These are phyloP conservation scores for Wallacemonas sp. DNA, from an alignment of 208 protist species.

Conservation along the genomic window DNA sequence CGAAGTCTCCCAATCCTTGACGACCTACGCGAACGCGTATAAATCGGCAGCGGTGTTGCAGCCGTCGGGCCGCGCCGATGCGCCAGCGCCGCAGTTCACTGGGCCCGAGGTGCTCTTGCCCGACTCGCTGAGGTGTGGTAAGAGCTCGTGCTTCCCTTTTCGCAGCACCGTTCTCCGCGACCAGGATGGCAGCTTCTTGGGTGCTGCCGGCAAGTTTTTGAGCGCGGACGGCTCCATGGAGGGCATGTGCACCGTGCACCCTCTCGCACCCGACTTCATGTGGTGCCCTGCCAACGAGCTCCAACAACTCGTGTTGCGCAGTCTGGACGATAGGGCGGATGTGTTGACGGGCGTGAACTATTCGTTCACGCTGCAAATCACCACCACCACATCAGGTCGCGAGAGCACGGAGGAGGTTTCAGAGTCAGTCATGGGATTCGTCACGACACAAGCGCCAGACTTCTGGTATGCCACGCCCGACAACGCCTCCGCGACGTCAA, in stretches of 20 bases:
- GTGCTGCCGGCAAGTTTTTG: not conserved
- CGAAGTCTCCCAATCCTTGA: not conserved
- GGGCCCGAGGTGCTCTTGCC: not conserved
- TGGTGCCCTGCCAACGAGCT: constrained; percentile 8
- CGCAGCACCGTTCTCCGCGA: constrained; percentile 17
- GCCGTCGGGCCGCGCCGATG: not conserved
- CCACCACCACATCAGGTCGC: not conserved
- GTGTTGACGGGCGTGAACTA: constrained; percentile 17
- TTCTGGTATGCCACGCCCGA: constrained; percentile 10
- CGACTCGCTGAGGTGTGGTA: not conserved
- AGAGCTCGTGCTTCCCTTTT: not conserved
- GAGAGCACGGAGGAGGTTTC: not conserved
- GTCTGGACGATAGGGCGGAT: constrained; percentile 16
- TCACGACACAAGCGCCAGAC: not conserved
- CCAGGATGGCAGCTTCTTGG: constrained; percentile 25
- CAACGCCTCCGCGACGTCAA: constrained; percentile 8
- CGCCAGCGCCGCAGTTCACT: not conserved
- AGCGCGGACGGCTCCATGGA: not conserved
- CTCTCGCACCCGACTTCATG: not conserved
- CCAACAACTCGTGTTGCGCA: constrained; percentile 16
- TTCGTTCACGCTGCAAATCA: constrained; percentile 1
- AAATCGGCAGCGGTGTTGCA: not conserved
- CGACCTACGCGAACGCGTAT: not conserved
- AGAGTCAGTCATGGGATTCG: not conserved
- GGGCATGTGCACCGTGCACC: constrained; percentile 5